Percentiles rank a stretch among this genome's conserved stretches.
These are phyloP conservation scores for Suhomyces wounanorum DNA, from an alignment of 1,139 yeast genomes.

Conservation along the genomic window DNA sequence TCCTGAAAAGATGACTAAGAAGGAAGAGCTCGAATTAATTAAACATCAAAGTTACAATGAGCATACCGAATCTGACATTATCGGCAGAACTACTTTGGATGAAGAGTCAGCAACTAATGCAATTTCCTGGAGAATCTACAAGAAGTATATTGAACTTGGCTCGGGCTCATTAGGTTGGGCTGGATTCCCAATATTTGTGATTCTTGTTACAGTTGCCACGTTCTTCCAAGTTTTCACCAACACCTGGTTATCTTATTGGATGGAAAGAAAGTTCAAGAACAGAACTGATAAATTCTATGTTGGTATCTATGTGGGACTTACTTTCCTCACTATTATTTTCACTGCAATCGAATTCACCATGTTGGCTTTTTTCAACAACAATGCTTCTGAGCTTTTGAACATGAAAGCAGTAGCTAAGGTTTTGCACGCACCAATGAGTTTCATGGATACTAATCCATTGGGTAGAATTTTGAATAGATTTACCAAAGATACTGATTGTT, in stretches of 20 bases:
- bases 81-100: conserved; percentile 33
- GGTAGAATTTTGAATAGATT: conserved; percentile 58
- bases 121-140: conserved; percentile 33
- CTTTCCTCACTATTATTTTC: conserved; percentile 46
- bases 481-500: conserved; percentile 49
- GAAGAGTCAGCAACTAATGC: conserved; percentile 46
- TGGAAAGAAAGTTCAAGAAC: conserved; percentile 26
- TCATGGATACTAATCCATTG: conserved; percentile 47
- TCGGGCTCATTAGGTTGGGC: conserved; percentile 48
- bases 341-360: conserved; percentile 54
- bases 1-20: conserved; percentile 8
- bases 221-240: conserved; percentile 32
- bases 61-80: conserved; percentile 6
- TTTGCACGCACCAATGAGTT: conserved; percentile 49
- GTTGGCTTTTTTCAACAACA: conserved; percentile 55
- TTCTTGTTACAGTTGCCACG: conserved; percentile 24
- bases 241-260: conserved; percentile 46
- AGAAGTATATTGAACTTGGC: conserved; percentile 56
- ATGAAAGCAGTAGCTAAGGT: conserved; percentile 39
- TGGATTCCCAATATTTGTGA: conserved; percentile 32
- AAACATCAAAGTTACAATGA: conserved; percentile 10
- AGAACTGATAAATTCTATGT: conserved; percentile 27
- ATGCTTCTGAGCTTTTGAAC: conserved; percentile 39
- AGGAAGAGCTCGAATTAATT: conserved; percentile 10
- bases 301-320: conserved; percentile 32